Evolutionary conservation across 805 yeast genomes (phyloP).

Genomic region (Barnettozyma californica): DNA sequence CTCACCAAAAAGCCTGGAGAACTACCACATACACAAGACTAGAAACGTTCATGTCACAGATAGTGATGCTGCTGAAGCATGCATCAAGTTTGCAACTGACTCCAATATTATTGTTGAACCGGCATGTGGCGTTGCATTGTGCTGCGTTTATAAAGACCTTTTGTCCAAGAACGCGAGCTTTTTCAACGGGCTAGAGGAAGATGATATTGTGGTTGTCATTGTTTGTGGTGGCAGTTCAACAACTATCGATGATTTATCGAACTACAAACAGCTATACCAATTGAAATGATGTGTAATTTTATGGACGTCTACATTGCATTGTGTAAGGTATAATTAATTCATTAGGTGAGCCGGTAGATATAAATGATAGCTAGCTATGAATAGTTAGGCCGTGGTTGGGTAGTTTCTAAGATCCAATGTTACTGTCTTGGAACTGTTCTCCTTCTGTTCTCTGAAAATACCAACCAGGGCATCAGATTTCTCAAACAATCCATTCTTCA

Average conservation of each 20-base stretch:
- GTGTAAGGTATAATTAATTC: neutral
- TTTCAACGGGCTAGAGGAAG: conserved; percentile 27
- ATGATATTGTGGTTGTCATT: conserved; percentile 45
- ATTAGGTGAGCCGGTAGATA: neutral
- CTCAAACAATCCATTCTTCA: conserved; percentile 83
- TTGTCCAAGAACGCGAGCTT: conserved; percentile 28
- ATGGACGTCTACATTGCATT: neutral
- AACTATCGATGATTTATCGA: conserved; percentile 25
- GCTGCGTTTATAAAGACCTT: conserved; percentile 40
- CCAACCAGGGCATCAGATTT: conserved; percentile 90
- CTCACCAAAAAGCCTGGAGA: conserved; percentile 42
- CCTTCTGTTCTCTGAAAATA: conserved; percentile 74
- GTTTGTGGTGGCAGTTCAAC: conserved; percentile 54
- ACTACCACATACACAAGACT: conserved; percentile 37
- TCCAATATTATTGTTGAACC: conserved; percentile 56
- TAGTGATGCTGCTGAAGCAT: conserved; percentile 48
- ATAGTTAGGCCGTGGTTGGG: conserved; percentile 30
- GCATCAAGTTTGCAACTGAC: conserved; percentile 44
- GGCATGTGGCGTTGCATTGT: conserved; percentile 68
- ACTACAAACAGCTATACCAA: conserved; percentile 15
- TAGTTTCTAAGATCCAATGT: conserved; percentile 68
- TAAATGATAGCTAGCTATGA: neutral
- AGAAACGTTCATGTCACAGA: conserved; percentile 44
- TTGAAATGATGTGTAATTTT: neutral
- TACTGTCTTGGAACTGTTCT: conserved; percentile 66